Evolutionary conservation across 2,329 filamentous ascomycete species (phyloP).

Genomic region (Diaporthe batatas): DNA sequence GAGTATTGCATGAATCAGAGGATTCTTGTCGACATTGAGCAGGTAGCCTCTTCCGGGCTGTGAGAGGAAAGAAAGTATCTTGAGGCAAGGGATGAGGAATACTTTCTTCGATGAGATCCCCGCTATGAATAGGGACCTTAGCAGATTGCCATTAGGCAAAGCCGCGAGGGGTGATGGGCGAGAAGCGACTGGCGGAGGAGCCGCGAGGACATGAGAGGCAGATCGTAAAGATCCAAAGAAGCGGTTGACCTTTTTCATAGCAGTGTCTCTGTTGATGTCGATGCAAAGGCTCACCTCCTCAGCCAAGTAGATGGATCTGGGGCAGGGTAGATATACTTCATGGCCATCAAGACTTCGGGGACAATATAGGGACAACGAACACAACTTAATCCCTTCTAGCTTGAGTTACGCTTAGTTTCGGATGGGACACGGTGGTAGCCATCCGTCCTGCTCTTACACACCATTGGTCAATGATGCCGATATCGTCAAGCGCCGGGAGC

Average conservation of each 20-base stretch:
- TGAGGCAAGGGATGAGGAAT: constrained; percentile 54
- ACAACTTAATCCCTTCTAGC: constrained; percentile 23
- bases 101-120: constrained; percentile 61
- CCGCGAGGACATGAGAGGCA: constrained; percentile 9
- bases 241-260: constrained; percentile 32
- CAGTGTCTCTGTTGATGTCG: constrained; percentile 3
- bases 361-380: constrained; percentile 1
- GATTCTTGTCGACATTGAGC: constrained; percentile 63
- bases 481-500: constrained; percentile 24
- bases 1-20: constrained; percentile 60
- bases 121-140: constrained; percentile 58
- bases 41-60: constrained; percentile 52
- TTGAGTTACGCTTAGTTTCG: constrained; percentile 23
- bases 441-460: background rate
- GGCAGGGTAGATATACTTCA: background rate
- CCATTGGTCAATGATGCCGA: constrained; percentile 27
- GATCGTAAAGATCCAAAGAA: constrained; percentile 34
- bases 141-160: constrained; percentile 53
- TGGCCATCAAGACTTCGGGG: background rate
- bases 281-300: background rate
- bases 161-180: constrained; percentile 12
- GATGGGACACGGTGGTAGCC: constrained; percentile 2
- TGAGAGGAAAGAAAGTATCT: constrained; percentile 55
- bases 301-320: background rate
- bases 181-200: constrained; percentile 5